These are phyloP conservation scores for Sordaria brevicollis DNA, from an alignment of 495 filamentous ascomycete species.

Conservation along the genomic window DNA sequence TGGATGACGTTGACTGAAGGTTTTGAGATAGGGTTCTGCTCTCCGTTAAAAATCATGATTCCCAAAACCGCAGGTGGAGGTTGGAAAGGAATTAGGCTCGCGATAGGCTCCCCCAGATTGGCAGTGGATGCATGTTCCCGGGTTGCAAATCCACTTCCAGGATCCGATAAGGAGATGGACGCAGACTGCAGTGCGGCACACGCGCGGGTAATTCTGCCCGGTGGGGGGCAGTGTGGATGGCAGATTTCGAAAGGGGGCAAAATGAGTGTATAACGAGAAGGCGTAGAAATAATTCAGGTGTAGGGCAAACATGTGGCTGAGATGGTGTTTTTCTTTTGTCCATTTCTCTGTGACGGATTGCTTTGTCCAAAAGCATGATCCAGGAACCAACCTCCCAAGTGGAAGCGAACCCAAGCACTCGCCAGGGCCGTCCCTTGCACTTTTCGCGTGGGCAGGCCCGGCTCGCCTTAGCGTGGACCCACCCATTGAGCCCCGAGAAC, in stretches of 20 bases:
- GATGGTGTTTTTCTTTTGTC: not conserved
- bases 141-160: not conserved
- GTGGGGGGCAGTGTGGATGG: not conserved
- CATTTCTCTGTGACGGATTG: not conserved
- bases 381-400: not conserved
- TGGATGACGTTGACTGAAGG: not conserved
- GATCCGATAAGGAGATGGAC: not conserved
- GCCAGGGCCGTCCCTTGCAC: not conserved
- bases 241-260: not conserved
- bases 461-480: not conserved
- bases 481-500: not conserved
- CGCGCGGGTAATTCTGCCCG: not conserved
- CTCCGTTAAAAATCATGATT: not conserved
- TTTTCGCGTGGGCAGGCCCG: not conserved
- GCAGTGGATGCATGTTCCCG: not conserved
- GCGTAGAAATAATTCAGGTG: not conserved
- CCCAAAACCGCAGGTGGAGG: not conserved
- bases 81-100: not conserved
- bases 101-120: not conserved
- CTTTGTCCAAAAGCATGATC: not conserved
- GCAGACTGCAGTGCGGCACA: no score
- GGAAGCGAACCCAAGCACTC: not conserved
- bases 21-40: not conserved
- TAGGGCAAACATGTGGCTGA: not conserved
- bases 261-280: not conserved